Percentiles rank a stretch among this genome's conserved stretches.
Evolutionary conservation across 2,329 filamentous ascomycete species (phyloP).

Genomic region (Capronia coronata): DNA sequence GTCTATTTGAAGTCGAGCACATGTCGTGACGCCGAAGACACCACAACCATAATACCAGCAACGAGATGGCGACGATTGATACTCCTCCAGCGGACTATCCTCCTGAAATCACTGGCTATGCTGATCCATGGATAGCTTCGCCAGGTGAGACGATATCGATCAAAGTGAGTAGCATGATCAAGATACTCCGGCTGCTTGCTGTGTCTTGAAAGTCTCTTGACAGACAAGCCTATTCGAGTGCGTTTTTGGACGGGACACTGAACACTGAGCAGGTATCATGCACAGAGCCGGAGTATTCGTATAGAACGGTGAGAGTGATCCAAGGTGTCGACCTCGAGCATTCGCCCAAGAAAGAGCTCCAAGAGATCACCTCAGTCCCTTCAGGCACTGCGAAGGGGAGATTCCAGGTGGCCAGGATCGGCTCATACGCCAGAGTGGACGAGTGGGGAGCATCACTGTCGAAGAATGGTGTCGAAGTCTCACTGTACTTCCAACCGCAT

Average conservation of each 20-base stretch:
- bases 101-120: constrained; percentile 4
- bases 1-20: too few species aligned
- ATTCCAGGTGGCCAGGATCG: constrained; percentile 1
- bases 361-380: background rate
- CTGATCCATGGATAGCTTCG: constrained; percentile 3
- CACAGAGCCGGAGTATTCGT: background rate
- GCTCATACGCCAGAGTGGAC: background rate
- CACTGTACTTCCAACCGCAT: constrained; percentile 12
- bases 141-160: background rate
- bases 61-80: too few species aligned
- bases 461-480: background rate
- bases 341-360: background rate
- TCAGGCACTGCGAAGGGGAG: background rate
- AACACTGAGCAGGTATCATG: too few species aligned
- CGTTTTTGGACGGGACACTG: too few species aligned
- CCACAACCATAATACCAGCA: too few species aligned
- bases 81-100: too few species aligned
- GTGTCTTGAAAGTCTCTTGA: too few species aligned
- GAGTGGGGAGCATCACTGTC: background rate
- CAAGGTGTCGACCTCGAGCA: background rate
- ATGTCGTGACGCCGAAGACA: too few species aligned
- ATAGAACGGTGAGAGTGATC: background rate
- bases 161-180: too few species aligned
- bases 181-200: too few species aligned
- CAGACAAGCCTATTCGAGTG: too few species aligned